Conservation (phyloP, 2,329 filamentous ascomycete genomes). For the Capronia epimyces region DNA sequence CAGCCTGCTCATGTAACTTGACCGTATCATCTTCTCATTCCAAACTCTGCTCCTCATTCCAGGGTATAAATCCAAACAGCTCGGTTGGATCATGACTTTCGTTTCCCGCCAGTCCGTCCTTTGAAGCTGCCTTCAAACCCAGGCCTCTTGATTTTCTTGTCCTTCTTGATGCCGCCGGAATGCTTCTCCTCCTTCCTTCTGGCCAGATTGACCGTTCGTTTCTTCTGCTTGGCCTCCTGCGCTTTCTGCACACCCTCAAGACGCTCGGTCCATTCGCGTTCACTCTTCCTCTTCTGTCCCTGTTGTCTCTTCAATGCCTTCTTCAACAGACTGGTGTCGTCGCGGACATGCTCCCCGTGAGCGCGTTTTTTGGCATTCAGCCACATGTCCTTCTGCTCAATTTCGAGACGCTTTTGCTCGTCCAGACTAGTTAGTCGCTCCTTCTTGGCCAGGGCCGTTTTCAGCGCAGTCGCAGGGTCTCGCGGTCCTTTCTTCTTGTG, state of each 20-base stretch:
- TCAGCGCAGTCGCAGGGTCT: slow-evolving; percentile 79
- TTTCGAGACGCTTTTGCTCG: slow-evolving; percentile 72
- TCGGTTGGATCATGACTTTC: slow-evolving; percentile 10
- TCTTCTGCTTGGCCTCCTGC: slow-evolving; percentile 73
- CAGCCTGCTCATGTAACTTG: too few relatives aligned
- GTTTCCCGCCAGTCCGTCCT: slow-evolving; percentile 33
- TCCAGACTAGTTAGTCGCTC: slow-evolving; percentile 70
- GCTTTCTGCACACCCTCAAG: slow-evolving; percentile 66
- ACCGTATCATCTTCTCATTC: too few relatives aligned
- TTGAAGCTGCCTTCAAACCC: slow-evolving; percentile 70
- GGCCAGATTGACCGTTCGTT: slow-evolving; percentile 71
- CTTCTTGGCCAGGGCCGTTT: slow-evolving; percentile 79
- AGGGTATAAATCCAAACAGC: too few relatives aligned
- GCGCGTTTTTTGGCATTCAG: slow-evolving; percentile 81
- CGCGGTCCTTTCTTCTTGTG: slow-evolving; percentile 75
- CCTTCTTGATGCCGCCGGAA: slow-evolving; percentile 46
- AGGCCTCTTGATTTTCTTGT: slow-evolving; percentile 52
- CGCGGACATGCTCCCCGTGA: slow-evolving; percentile 81
- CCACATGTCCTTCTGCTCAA: slow-evolving; percentile 93
- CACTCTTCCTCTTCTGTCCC: slow-evolving; percentile 81
- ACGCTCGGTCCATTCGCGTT: slow-evolving; percentile 76
- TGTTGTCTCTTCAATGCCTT: slow-evolving; percentile 95
- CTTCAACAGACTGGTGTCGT: slow-evolving; percentile 82
- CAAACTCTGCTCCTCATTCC: too few relatives aligned
- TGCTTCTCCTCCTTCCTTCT: slow-evolving; percentile 72